Conservation (phyloP, 106 monocot genomes). For the Acorus calamus region DNA sequence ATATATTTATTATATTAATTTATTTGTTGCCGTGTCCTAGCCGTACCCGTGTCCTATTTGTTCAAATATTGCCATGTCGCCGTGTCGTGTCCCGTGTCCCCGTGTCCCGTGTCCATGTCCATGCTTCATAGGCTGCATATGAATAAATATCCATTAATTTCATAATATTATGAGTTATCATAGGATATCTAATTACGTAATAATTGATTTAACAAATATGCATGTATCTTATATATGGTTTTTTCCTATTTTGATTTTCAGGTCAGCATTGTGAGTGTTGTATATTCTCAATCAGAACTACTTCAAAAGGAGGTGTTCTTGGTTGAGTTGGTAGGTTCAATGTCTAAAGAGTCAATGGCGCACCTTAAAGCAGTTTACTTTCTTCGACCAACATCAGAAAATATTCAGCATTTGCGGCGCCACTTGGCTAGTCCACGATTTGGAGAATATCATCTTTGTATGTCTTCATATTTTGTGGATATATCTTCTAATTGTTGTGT, state of each 20-base stretch:
- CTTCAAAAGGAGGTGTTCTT: slow-evolving; percentile 96
- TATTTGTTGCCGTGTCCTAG: too few species aligned
- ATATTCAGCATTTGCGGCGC: slow-evolving; percentile 77
- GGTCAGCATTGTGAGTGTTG: slow-evolving; percentile 97
- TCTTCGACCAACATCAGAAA: slow-evolving; percentile 88
- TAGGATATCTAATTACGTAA: too few species aligned
- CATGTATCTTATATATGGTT: neutral
- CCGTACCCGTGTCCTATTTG: too few species aligned
- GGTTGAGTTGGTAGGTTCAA: slow-evolving; percentile 74
- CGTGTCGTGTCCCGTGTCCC: too few species aligned
- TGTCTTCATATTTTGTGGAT: slow-evolving; percentile 11
- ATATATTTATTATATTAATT: too few species aligned
- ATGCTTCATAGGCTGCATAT: too few species aligned
- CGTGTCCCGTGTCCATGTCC: too few species aligned
- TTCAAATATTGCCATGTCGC: too few species aligned
- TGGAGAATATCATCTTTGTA: slow-evolving; percentile 96
- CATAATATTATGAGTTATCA: too few species aligned
- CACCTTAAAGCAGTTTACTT: slow-evolving; percentile 97
- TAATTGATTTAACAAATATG: too few species aligned
- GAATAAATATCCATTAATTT: too few species aligned
- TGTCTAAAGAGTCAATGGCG: slow-evolving; percentile 82
- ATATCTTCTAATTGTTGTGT: neutral
- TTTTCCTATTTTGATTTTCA: slow-evolving; percentile 21
- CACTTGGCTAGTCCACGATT: slow-evolving; percentile 84
- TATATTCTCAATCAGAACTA: slow-evolving; percentile 80